phyloP scores from a whole-genome alignment of 495 filamentous ascomycete species.

The Penicillium turbatum region DNA sequence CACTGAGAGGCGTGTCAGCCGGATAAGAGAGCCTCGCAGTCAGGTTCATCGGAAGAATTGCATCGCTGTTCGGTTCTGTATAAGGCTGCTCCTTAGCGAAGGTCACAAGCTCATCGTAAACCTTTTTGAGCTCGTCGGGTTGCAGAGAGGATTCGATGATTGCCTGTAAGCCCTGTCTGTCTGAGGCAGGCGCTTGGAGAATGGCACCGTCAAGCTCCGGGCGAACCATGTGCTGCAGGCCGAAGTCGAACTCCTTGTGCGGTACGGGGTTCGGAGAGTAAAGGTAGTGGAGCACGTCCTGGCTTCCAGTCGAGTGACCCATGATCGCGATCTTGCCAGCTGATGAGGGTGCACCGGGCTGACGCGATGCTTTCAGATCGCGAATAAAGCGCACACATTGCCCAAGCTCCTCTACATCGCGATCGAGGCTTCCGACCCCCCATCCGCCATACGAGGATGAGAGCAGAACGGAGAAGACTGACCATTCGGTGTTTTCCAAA shows the following conservation, averaged over 20 bases:
- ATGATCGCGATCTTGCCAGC: constrained; percentile 70
- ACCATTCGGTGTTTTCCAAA: constrained; percentile 58
- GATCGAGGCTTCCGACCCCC: constrained; percentile 60
- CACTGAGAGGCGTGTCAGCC: constrained; percentile 51
- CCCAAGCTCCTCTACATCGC: constrained; percentile 71
- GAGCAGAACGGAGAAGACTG: constrained; percentile 58
- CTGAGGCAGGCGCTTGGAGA: constrained; percentile 75
- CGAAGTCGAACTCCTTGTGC: constrained; percentile 19
- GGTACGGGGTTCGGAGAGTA: constrained; percentile 32
- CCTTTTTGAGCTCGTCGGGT: constrained; percentile 28
- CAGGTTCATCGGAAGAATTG: constrained; percentile 53
- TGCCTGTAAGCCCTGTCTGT: constrained; percentile 61
- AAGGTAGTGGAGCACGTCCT: constrained; percentile 82
- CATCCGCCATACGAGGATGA: constrained; percentile 67
- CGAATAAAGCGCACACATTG: constrained; percentile 69
- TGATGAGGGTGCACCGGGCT: constrained; percentile 28
- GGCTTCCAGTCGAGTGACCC: constrained; percentile 85
- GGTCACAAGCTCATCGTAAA: constrained; percentile 48
- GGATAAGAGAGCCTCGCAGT: constrained; percentile 46
- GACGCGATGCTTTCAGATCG: constrained; percentile 24
- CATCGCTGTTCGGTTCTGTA: constrained; percentile 46
- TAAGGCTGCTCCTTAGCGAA: constrained; percentile 43
- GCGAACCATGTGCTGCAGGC: constrained; percentile 25
- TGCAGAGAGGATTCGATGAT: constrained; percentile 16
- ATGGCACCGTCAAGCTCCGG: constrained; percentile 70